These are phyloP conservation scores for Arthroderma sp. DNA, from an alignment of 2,329 filamentous ascomycete genomes.

Conservation along the genomic window DNA sequence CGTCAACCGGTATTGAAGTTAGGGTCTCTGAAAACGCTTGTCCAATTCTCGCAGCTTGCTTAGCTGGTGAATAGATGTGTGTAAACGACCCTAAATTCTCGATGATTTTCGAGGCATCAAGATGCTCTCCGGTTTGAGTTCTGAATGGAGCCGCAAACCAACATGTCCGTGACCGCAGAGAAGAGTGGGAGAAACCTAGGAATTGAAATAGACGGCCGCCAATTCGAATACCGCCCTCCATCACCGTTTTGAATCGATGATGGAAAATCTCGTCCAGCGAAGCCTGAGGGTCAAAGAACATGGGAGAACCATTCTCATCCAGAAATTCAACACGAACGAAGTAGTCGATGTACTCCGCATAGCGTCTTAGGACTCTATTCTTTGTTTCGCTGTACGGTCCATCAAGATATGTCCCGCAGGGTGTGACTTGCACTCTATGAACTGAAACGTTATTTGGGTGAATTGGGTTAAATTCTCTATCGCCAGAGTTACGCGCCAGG, in stretches of 20 bases:
- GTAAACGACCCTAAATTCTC: constrained; percentile 37
- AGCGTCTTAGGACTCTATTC: constrained; percentile 59
- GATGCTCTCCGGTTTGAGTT: constrained; percentile 14
- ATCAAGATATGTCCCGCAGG: constrained; percentile 38
- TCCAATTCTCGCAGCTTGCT: constrained; percentile 47
- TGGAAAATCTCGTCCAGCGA: constrained; percentile 42
- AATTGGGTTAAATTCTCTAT: not conserved
- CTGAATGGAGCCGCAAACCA: constrained; percentile 47
- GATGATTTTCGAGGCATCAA: constrained; percentile 30
- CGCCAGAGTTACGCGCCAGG: not conserved
- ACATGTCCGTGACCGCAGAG: constrained; percentile 53
- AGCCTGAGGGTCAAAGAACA: constrained; percentile 43
- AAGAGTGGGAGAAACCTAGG: constrained; percentile 69
- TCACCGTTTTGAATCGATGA: constrained; percentile 46
- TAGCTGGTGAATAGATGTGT: constrained; percentile 40
- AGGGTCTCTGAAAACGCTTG: constrained; percentile 65
- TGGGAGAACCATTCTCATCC: constrained; percentile 56
- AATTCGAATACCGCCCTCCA: constrained; percentile 48
- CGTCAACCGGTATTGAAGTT: constrained; percentile 42
- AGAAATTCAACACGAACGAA: constrained; percentile 61
- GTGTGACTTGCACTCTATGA: constrained; percentile 47
- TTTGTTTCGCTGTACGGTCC: constrained; percentile 47
- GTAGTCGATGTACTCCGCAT: constrained; percentile 43
- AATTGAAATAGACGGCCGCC: constrained; percentile 52
- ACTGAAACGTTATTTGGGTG: constrained; percentile 36